phyloP scores from a whole-genome alignment of 2,329 filamentous ascomycete species.

The Emergomyces orientalis region DNA sequence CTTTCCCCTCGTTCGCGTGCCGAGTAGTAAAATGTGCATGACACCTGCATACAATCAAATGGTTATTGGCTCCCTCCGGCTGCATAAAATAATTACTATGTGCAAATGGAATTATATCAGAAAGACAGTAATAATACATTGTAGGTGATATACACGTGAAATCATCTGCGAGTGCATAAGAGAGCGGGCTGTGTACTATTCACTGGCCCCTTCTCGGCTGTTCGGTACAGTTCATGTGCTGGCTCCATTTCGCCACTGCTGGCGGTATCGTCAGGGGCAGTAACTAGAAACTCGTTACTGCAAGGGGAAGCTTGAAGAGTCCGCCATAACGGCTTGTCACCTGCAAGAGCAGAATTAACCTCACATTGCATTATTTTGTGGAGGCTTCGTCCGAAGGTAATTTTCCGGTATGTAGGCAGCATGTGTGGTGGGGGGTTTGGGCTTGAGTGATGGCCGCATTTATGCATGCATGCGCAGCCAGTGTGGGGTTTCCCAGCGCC shows the following conservation, averaged over 20 bases:
- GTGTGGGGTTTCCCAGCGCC: background rate
- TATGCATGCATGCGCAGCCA: background rate
- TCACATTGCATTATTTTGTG: conserved; percentile 16
- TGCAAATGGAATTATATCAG: background rate
- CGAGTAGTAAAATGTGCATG: background rate
- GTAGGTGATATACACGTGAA: background rate
- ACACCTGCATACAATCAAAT: background rate
- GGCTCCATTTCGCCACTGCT: background rate
- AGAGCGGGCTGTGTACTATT: background rate
- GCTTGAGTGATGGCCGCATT: background rate
- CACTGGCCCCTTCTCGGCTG: background rate
- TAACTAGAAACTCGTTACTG: background rate
- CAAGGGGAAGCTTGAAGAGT: background rate
- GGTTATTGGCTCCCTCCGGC: background rate
- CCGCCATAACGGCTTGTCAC: background rate
- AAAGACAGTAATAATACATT: background rate
- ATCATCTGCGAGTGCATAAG: background rate
- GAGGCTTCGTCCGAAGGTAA: background rate
- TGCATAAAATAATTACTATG: background rate
- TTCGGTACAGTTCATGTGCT: background rate
- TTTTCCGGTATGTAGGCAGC: background rate
- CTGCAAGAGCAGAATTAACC: conserved; percentile 14
- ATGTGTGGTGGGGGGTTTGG: background rate
- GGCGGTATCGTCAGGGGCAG: background rate
- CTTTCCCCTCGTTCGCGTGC: background rate